These are phyloP conservation scores for Dryas integrifolia DNA, from an alignment of 331 rosid genomes.

Conservation along the genomic window DNA sequence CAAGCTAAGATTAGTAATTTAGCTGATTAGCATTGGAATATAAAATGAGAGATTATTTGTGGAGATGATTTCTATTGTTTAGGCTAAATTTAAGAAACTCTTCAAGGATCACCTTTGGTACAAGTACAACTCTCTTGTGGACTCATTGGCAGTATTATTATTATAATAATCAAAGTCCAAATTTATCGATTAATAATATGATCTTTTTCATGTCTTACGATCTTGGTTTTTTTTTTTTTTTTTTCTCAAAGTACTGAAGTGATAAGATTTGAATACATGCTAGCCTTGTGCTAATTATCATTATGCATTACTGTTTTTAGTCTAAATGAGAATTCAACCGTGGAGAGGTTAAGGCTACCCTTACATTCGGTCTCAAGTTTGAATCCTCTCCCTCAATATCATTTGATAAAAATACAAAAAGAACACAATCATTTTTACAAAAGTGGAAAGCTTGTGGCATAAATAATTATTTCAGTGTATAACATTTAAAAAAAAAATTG, in stretches of 20 bases:
- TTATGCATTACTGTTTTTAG: no score
- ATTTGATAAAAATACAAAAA: no score
- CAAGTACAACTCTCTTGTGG: background rate
- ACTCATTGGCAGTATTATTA: background rate
- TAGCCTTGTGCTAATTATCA: no score
- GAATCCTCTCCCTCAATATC: no score
- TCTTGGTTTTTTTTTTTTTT: background rate
- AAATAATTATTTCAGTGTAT: no score
- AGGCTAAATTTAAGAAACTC: background rate
- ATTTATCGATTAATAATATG: background rate
- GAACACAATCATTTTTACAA: no score
- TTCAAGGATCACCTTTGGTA: background rate
- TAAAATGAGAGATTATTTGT: background rate
- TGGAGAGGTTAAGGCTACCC: no score
- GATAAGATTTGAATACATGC: background rate
- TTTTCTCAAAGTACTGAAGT: no score
- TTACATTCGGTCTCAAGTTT: no score
- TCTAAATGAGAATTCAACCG: no score
- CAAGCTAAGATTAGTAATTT: slow-evolving; percentile 9
- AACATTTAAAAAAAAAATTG: no score
- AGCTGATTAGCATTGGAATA: background rate
- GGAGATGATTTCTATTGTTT: background rate
- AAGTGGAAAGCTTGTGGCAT: no score
- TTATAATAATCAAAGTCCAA: background rate
- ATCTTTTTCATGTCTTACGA: background rate